Evolutionary conservation across 2,329 filamentous ascomycete genomes (phyloP).

Genomic region (Didymosphaeria variabile): DNA sequence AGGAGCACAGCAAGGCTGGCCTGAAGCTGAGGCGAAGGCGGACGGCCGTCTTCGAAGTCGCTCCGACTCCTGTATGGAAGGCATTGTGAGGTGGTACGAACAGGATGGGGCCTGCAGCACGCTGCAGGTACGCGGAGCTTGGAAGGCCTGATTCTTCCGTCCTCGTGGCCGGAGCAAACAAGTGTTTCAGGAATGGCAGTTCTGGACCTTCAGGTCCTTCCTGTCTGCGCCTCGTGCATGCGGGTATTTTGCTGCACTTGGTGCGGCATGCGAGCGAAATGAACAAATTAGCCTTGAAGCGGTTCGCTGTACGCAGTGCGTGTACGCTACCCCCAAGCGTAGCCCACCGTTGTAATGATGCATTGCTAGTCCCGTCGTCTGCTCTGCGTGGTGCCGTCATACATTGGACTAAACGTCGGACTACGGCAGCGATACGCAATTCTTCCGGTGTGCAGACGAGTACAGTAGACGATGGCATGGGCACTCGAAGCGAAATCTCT

Average conservation of each 20-base stretch:
- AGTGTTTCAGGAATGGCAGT: constrained; percentile 8
- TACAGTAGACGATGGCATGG: background rate
- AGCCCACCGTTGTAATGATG: constrained; percentile 7
- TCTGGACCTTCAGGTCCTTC: constrained; percentile 7
- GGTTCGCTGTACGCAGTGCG: background rate
- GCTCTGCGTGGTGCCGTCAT: constrained; percentile 1
- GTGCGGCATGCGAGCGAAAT: background rate
- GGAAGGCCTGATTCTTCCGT: constrained; percentile 7
- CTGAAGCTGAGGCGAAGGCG: constrained; percentile 11
- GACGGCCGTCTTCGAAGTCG: background rate
- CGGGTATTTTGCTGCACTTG: constrained; percentile 2
- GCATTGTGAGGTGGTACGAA: background rate
- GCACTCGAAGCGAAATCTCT: background rate
- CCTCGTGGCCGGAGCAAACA: constrained; percentile 10
- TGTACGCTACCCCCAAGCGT: background rate
- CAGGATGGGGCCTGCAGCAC: constrained; percentile 6
- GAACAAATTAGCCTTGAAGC: background rate
- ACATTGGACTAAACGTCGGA: constrained; percentile 6
- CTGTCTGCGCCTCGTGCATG: constrained; percentile 8
- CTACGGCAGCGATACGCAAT: constrained; percentile 12
- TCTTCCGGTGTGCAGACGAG: constrained; percentile 9
- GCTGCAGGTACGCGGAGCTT: constrained; percentile 12
- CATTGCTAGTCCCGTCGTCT: constrained; percentile 7
- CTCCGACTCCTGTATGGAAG: background rate
- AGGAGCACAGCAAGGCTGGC: constrained; percentile 14